These are phyloP conservation scores for Arthrobotrys entomopaga DNA, from an alignment of 2,329 filamentous ascomycete species.

Conservation along the genomic window DNA sequence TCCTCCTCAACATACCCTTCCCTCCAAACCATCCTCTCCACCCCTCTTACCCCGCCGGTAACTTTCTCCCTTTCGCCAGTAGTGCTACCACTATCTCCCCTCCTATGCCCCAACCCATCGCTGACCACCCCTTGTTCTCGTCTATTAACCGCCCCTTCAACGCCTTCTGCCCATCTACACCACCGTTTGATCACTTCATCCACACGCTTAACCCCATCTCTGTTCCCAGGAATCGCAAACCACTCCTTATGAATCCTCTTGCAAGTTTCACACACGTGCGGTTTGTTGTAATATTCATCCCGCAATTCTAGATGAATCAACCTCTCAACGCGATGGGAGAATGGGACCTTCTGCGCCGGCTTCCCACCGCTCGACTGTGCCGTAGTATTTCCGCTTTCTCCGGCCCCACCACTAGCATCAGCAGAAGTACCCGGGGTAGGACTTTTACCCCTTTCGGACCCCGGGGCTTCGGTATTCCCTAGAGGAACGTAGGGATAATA, in stretches of 20 bases:
- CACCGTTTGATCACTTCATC: conserved; percentile 83
- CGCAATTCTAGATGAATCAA: conserved; percentile 85
- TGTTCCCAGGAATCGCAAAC: conserved; percentile 86
- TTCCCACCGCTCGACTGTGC: not conserved
- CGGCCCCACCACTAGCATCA: not conserved
- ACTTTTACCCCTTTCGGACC: not conserved
- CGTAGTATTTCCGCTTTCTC: not conserved
- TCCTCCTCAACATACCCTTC: conserved; percentile 31
- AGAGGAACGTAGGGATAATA: conserved; percentile 85
- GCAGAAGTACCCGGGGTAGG: not conserved
- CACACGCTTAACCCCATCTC: conserved; percentile 74
- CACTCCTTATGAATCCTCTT: conserved; percentile 90
- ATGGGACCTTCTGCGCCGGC: conserved; percentile 75
- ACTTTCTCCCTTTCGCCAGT: conserved; percentile 30
- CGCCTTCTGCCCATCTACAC: conserved; percentile 81
- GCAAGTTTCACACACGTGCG: conserved; percentile 74
- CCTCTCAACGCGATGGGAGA: conserved; percentile 87
- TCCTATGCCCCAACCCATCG: conserved; percentile 27
- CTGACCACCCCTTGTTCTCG: conserved; percentile 19
- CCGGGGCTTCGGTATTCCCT: conserved; percentile 56
- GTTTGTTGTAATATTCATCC: conserved; percentile 65
- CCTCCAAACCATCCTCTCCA: conserved; percentile 38
- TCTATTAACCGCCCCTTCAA: conserved; percentile 36
- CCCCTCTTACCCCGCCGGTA: conserved; percentile 39
- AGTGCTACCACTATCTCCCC: conserved; percentile 27